Percentiles rank a stretch among this genome's conserved stretches.
Conservation (phyloP, 768 basidiomycete species). For the Artomyces pyxidatus region DNA sequence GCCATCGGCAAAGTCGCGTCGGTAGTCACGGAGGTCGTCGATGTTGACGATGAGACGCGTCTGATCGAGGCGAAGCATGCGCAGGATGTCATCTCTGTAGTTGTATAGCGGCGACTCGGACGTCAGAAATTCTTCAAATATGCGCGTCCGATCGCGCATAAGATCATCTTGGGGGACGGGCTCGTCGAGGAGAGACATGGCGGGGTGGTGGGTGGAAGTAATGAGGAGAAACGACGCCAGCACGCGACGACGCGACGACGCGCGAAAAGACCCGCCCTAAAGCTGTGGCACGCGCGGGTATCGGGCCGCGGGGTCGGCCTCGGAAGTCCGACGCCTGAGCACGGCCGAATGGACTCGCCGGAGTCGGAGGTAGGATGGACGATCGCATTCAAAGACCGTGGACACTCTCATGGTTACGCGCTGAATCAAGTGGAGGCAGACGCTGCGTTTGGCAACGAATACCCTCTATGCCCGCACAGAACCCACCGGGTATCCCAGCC, state of each 20-base stretch:
- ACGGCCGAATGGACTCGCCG: no score
- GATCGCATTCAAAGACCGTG: background rate
- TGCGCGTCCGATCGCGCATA: conserved; percentile 65
- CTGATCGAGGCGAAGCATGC: conserved; percentile 75
- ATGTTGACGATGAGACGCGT: conserved; percentile 92
- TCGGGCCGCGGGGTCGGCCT: background rate
- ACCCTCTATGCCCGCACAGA: background rate
- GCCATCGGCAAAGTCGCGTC: conserved; percentile 81
- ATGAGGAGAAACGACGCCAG: background rate
- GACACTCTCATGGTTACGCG: background rate
- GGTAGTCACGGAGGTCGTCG: conserved; percentile 91
- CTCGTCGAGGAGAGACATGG: conserved; percentile 37
- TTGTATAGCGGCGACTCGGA: conserved; percentile 61
- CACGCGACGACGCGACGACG: conserved; percentile 20
- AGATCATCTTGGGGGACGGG: conserved; percentile 63
- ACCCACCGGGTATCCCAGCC: no score
- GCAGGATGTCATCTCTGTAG: conserved; percentile 78
- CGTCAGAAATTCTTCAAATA: conserved; percentile 79
- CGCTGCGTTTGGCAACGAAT: background rate
- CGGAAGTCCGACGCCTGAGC: no score
- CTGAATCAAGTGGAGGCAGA: background rate
- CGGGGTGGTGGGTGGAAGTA: background rate
- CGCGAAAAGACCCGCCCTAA: conserved; percentile 30
- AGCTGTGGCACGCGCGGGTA: background rate
- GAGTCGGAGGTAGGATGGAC: background rate